These are phyloP conservation scores for Daucus carota DNA, from an alignment of 129 eudicot species.

Conservation along the genomic window DH1_v3.0 NC_030381.2:51263501-51264000, in stretches of 20 bases:
- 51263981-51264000: constrained; percentile 8
- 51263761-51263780: not conserved
- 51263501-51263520: too few species aligned
- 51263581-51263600: too few species aligned
- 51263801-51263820: too few species aligned
- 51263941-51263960: constrained; percentile 6
- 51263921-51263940: not conserved
- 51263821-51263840: not conserved
- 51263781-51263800: not conserved
- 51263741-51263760: not conserved
- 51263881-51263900: not conserved
- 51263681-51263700: not conserved
- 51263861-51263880: not conserved
- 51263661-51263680: not conserved
- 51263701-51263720: not conserved
- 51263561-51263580: too few species aligned
- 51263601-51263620: too few species aligned
- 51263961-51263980: constrained; percentile 54
- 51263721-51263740: not conserved
- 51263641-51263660: too few species aligned
- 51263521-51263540: too few species aligned
- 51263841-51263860: not conserved
- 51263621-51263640: too few species aligned
- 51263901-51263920: not conserved
- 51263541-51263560: too few species aligned